Evolutionary conservation across 208 protist species (phyloP).

Genomic region (Histomonas meleagridis): DNA sequence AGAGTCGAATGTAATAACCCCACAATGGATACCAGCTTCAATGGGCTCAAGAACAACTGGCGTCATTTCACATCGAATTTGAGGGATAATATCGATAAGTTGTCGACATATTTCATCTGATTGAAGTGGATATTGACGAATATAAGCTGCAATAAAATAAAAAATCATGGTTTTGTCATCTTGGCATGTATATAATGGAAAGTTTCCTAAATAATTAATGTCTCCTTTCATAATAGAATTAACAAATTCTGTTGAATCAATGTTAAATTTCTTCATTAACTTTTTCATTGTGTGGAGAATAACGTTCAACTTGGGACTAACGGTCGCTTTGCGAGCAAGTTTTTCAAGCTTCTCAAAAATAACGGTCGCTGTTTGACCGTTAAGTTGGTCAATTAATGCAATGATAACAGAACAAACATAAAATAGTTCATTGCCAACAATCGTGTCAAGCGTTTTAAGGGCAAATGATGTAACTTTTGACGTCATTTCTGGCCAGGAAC

Average conservation of each 20-base stretch:
- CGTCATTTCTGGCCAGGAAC: background rate
- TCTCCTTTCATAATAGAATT: background rate
- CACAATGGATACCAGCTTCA: background rate
- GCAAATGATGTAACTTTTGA: background rate
- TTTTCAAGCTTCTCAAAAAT: background rate
- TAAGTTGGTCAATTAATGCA: background rate
- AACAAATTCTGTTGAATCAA: no score
- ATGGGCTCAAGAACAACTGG: background rate
- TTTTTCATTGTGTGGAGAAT: slow-evolving; percentile 15
- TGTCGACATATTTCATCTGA: background rate
- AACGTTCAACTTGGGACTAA: background rate
- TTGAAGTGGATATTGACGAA: background rate
- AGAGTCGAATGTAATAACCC: background rate
- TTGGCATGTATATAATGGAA: background rate
- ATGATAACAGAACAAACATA: background rate
- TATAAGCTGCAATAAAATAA: background rate
- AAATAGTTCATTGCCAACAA: background rate
- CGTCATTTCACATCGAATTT: background rate
- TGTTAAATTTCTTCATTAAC: background rate
- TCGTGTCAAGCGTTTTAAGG: background rate
- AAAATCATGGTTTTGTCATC: slow-evolving; percentile 29
- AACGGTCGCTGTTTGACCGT: background rate
- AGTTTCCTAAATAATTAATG: background rate
- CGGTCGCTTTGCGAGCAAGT: background rate
- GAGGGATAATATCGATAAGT: background rate